A percentile compares a stretch with the other conserved stretches of the same genome.
phyloP scores from a whole-genome alignment of 805 yeast genomes.

The Vanderwaltozyma yarrowii region DNA sequence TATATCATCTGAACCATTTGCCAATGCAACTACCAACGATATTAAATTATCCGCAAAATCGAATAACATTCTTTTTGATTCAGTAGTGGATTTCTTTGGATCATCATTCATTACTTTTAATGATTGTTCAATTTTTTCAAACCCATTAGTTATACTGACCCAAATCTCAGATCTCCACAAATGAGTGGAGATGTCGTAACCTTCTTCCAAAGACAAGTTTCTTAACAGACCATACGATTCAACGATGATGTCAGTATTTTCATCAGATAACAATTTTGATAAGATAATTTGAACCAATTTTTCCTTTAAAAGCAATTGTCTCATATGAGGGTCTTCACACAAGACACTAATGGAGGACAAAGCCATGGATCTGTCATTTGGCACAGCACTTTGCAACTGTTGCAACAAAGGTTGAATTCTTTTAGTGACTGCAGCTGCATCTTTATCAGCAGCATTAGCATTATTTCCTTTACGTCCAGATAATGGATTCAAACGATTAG shows the following conservation, averaged over 20 bases:
- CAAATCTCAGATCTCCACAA: slow-evolving; percentile 75
- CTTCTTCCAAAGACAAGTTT: slow-evolving; percentile 76
- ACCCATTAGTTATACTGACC: slow-evolving; percentile 43
- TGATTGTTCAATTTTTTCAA: slow-evolving; percentile 42
- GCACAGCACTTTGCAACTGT: slow-evolving; percentile 49
- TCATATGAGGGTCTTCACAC: slow-evolving; percentile 55
- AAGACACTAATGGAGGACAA: slow-evolving; percentile 61
- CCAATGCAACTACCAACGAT: slow-evolving; percentile 56
- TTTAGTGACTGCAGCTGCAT: slow-evolving; percentile 39
- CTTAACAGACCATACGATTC: slow-evolving; percentile 76
- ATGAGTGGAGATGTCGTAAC: slow-evolving; percentile 66
- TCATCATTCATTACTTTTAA: slow-evolving; percentile 32
- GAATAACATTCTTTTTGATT: slow-evolving; percentile 40
- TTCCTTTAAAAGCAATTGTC: slow-evolving; percentile 59
- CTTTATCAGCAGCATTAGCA: slow-evolving; percentile 31
- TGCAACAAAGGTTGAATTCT: slow-evolving; percentile 60
- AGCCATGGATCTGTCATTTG: slow-evolving; percentile 72
- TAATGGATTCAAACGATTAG: slow-evolving; percentile 30
- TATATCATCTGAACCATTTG: slow-evolving; percentile 56
- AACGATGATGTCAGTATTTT: slow-evolving; percentile 64
- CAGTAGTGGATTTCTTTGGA: slow-evolving; percentile 12
- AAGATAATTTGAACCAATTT: slow-evolving; percentile 53
- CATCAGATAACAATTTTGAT: slow-evolving; percentile 55
- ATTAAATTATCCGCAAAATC: slow-evolving; percentile 67
- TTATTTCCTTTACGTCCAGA: slow-evolving; percentile 14